Evolutionary conservation across 2,329 filamentous ascomycete species (phyloP), one percentile per base, ranked within the genome.

Genomic region (Aspergillus brunneoviolaceus): DNA sequence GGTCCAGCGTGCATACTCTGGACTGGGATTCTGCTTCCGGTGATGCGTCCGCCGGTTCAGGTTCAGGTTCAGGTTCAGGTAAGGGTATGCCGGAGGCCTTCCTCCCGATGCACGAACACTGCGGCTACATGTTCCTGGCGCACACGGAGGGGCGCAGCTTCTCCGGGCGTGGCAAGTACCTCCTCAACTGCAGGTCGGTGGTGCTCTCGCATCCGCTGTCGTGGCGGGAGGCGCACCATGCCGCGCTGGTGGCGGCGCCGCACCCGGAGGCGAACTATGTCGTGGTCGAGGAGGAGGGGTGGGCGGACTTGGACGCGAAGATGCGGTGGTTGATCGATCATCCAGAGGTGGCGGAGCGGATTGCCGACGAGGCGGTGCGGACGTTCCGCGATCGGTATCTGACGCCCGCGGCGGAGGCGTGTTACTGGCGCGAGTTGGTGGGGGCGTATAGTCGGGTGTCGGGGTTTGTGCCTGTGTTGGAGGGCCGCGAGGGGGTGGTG

Each of bases 61-160:
- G 7, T 9, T 27, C 27, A 2, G 27, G 6, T 27, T 7, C 6
- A 3, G 23, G 23, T 23, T 23, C 23, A 23, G 23, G 23, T 4
- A 23, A 7, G 25, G 31, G 68, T 9, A 78, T 45, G 72, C 74
- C 19, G 72, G 76, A 4, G 72, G 73, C 33, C 70, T 78, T 81
- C 10, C 64, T 83, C 2, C 76, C 77, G 1, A 82, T 84, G 51
- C 77, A 81, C 48, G 81, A 85, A 47, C 81, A 84, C 69, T 85
- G 83, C 67, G 75, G 76, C 27, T 85, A 84, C 66, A 81, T 82
- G 71, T 85, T 80, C 65, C 75, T 84, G 1, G 78, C 80, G 2
- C 82, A 85, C 58, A 82, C 81, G 1, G 83, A 84, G 69, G 83
- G 82, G 0, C 78, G 78, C 45, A 82, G 79, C 7, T 84, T 83